phyloP scores from a whole-genome alignment of 768 basidiomycete genomes.

The Lentinula lateritia region DNA sequence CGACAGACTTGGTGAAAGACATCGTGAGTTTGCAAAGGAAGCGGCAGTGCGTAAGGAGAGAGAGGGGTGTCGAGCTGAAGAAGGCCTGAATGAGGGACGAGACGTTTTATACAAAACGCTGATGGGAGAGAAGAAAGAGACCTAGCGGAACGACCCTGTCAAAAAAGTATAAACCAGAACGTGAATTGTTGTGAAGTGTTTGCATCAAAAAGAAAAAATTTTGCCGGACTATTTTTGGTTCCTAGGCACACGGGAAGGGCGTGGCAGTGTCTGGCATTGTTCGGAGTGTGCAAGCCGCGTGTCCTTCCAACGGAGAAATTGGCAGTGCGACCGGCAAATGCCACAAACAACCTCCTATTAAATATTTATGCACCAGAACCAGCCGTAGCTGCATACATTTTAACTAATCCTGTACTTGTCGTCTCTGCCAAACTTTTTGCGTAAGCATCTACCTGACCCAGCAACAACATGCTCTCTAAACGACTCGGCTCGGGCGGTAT shows the following conservation, averaged over 20 bases:
- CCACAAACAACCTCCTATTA: neutral
- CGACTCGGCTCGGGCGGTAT: constrained; percentile 86
- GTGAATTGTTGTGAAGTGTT: neutral
- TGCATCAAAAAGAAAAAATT: neutral
- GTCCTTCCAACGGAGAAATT: neutral
- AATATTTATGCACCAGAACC: constrained; percentile 10
- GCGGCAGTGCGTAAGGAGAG: constrained; percentile 3
- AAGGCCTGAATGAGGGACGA: constrained; percentile 11
- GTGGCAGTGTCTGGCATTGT: neutral
- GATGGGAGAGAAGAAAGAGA: neutral
- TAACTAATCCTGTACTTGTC: constrained; percentile 64
- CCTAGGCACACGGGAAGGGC: neutral
- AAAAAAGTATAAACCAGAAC: neutral
- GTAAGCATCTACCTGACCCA: constrained; percentile 85
- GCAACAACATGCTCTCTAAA: constrained; percentile 77
- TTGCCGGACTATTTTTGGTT: neutral
- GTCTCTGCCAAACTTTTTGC: constrained; percentile 70
- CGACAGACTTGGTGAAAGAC: constrained; percentile 37
- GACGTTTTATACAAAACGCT: neutral
- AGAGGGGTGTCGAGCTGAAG: constrained; percentile 12
- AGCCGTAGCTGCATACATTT: constrained; percentile 72
- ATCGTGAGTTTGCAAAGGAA: constrained; percentile 23
- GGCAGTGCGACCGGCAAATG: neutral
- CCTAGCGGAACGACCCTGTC: neutral
- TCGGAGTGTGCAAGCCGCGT: neutral